These are phyloP conservation scores for Eremothecium coryli DNA, from an alignment of 1,139 yeast species.

Conservation along the genomic window DNA sequence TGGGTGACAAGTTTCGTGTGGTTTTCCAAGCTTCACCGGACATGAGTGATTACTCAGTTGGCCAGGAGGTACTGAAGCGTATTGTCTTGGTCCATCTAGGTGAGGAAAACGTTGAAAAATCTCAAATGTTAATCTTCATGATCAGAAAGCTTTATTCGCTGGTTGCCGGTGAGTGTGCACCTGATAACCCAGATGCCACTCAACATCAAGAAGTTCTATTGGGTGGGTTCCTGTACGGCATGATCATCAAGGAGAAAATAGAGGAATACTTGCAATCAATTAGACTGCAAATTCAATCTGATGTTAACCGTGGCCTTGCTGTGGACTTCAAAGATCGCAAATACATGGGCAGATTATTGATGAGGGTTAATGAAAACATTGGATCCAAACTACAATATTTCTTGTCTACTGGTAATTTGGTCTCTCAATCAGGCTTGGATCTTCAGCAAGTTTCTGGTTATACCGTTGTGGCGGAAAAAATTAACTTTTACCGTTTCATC, in stretches of 20 bases:
- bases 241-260: constrained; percentile 91
- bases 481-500: constrained; percentile 91
- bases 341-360: constrained; percentile 71
- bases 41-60: constrained; percentile 81
- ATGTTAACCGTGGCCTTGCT: constrained; percentile 70
- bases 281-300: constrained; percentile 66
- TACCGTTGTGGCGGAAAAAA: constrained; percentile 97
- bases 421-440: constrained; percentile 94
- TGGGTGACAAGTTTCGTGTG: constrained; percentile 92
- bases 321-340: constrained; percentile 77
- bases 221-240: constrained; percentile 94
- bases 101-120: constrained; percentile 60
- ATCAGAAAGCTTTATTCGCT: constrained; percentile 87
- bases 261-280: constrained; percentile 81
- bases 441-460: constrained; percentile 97
- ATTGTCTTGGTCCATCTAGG: constrained; percentile 83
- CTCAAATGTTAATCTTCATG: constrained; percentile 83
- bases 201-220: constrained; percentile 95
- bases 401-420: constrained; percentile 92
- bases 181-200: constrained; percentile 98
- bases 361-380: constrained; percentile 81
- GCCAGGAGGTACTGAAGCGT: constrained; percentile 69
- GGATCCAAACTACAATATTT: constrained; percentile 93
- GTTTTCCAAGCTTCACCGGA: constrained; percentile 88
- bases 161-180: constrained; percentile 94